These are phyloP conservation scores for Lithohypha guttulata DNA, from an alignment of 2,329 filamentous ascomycete species.

Conservation along the genomic window DNA sequence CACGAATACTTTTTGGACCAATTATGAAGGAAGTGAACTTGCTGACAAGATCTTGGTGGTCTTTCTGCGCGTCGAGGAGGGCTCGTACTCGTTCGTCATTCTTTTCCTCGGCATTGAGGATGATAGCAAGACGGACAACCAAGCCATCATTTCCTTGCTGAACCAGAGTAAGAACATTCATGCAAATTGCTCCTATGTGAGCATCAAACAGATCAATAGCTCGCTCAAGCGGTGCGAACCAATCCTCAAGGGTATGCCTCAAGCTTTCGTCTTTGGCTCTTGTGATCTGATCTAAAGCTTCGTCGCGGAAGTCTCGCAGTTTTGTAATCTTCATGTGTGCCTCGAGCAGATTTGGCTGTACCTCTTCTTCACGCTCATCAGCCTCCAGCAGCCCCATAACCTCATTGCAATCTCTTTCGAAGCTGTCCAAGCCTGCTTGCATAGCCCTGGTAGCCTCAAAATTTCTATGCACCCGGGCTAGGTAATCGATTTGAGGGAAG, in stretches of 20 bases:
- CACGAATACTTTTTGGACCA: slow-evolving; percentile 80
- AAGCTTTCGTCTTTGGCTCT: slow-evolving; percentile 61
- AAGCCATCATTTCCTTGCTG: slow-evolving; percentile 77
- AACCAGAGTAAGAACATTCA: slow-evolving; percentile 81
- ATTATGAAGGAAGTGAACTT: slow-evolving; percentile 93
- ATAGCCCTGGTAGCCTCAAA: slow-evolving; percentile 90
- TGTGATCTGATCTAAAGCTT: slow-evolving; percentile 92
- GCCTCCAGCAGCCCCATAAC: slow-evolving; percentile 70
- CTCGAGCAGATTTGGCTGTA: slow-evolving; percentile 81
- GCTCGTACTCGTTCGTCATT: slow-evolving; percentile 86
- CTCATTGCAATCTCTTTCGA: slow-evolving; percentile 63
- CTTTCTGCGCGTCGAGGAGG: slow-evolving; percentile 84
- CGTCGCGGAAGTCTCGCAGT: slow-evolving; percentile 85
- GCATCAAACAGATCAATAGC: slow-evolving; percentile 93
- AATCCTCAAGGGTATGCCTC: slow-evolving; percentile 75
- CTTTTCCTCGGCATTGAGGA: slow-evolving; percentile 93
- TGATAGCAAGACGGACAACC: slow-evolving; percentile 79
- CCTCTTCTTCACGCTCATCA: slow-evolving; percentile 76
- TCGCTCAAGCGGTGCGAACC: slow-evolving; percentile 76
- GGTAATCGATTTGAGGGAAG: slow-evolving; percentile 69
- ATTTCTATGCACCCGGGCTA: slow-evolving; percentile 61
- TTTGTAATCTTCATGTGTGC: slow-evolving; percentile 88
- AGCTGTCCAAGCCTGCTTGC: slow-evolving; percentile 80
- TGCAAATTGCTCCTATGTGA: slow-evolving; percentile 76
- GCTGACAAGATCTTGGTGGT: slow-evolving; percentile 87